These are phyloP conservation scores for Pleomassaria siparia DNA, from an alignment of 2,329 filamentous ascomycete genomes.

Conservation along the genomic window DNA sequence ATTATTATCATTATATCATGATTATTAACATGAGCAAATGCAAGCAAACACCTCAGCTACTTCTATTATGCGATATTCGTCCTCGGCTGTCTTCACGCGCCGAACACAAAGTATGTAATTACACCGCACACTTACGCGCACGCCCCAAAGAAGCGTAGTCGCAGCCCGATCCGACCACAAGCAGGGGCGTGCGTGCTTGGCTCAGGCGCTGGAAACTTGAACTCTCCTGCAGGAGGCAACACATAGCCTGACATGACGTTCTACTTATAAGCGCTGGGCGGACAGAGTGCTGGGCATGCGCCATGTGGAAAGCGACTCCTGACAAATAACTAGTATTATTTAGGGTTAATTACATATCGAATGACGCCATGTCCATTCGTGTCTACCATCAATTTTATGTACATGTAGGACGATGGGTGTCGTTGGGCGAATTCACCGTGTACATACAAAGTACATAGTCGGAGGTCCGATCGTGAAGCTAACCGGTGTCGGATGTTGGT, in stretches of 20 bases:
- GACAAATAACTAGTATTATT: neutral
- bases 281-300: no score
- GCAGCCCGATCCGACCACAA: neutral
- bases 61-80: no score
- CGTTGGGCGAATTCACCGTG: neutral
- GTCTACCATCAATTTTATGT: neutral
- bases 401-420: no score
- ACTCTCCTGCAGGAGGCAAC: neutral
- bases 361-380: neutral
- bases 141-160: neutral
- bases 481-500: no score
- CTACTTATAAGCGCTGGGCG: slow-evolving; percentile 1
- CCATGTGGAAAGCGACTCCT: neutral
- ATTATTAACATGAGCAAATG: no score
- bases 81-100: neutral
- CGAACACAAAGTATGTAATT: neutral
- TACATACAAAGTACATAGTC: no score
- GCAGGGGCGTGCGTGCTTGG: slow-evolving; percentile 6
- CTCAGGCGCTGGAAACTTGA: neutral
- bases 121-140: neutral
- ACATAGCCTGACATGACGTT: slow-evolving; percentile 3
- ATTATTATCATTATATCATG: no score
- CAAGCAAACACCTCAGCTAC: no score
- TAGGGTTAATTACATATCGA: no score
- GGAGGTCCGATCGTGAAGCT: no score